Percentiles rank a stretch among this genome's conserved stretches.
phyloP scores from a whole-genome alignment of 805 yeast genomes.

The Cyberlindnera euphorbiiphila region DNA sequence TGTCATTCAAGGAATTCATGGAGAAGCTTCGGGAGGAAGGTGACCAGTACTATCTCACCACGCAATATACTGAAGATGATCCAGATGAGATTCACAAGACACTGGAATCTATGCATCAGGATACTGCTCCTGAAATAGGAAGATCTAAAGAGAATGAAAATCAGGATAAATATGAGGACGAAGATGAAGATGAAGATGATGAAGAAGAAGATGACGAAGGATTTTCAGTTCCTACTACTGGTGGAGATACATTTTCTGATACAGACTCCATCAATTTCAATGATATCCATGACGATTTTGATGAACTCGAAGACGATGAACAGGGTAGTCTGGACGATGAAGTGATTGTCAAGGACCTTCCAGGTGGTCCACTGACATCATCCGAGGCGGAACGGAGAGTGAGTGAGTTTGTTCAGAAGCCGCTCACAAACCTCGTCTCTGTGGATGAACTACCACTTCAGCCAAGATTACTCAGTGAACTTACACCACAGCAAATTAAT shows the following conservation, averaged over 20 bases:
- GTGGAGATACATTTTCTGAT: conserved; percentile 30
- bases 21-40: conserved; percentile 40
- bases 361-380: conserved; percentile 27
- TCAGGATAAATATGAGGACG: conserved; percentile 9
- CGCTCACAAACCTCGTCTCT: conserved; percentile 44
- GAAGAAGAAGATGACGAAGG: conserved; percentile 18
- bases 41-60: conserved; percentile 57
- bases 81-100: conserved; percentile 28
- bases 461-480: conserved; percentile 38
- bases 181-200: conserved; percentile 17
- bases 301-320: conserved; percentile 30
- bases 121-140: conserved; percentile 5
- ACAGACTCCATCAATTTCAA: conserved; percentile 40
- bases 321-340: conserved; percentile 19
- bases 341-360: conserved; percentile 14
- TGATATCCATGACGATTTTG: conserved; percentile 48
- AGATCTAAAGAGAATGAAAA: conserved; percentile 10
- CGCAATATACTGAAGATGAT: conserved; percentile 57
- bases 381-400: conserved; percentile 40
- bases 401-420: conserved; percentile 55
- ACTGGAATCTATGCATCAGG: conserved; percentile 22
- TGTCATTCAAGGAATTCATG: conserved; percentile 49
- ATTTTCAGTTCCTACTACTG: conserved; percentile 1
- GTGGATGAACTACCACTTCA: conserved; percentile 34
- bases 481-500: conserved; percentile 68